Percentiles rank a stretch among this genome's conserved stretches.
These are phyloP conservation scores for Tetrahymena elliotti DNA, from an alignment of 73 alveolate genomes.

Conservation along the genomic window DNA sequence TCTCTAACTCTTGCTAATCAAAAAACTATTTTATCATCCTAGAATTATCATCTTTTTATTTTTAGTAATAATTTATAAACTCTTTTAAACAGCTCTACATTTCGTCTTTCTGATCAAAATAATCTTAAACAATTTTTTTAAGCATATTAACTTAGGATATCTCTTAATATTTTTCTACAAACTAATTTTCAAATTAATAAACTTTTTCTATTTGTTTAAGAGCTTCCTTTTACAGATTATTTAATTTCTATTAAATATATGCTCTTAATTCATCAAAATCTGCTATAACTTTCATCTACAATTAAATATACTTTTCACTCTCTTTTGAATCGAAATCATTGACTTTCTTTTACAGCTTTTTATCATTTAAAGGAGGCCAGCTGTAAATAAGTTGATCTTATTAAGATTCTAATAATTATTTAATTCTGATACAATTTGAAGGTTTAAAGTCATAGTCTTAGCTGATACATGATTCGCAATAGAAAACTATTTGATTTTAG, in stretches of 20 bases:
- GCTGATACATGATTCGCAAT: not conserved
- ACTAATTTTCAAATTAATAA: not conserved
- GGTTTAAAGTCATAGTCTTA: not conserved
- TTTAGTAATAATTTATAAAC: no score
- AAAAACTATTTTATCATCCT: not conserved
- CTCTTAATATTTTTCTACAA: no score
- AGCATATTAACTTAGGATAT: not conserved
- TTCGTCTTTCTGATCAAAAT: not conserved
- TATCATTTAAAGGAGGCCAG: not conserved
- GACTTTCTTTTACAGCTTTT: not conserved
- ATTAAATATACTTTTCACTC: not conserved
- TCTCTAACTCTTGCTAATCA: not conserved
- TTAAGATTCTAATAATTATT: not conserved
- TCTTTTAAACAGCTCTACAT: not conserved
- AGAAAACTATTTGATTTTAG: not conserved
- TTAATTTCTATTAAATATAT: no score
- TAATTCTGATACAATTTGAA: not conserved
- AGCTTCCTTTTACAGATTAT: not conserved
- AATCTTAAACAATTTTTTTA: not conserved
- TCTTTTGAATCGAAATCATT: not conserved
- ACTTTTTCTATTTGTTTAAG: not conserved
- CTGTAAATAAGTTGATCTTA: not conserved
- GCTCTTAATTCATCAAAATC: not conserved
- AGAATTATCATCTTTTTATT: not conserved
- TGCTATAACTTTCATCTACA: not conserved